phyloP scores from a whole-genome alignment of 2,329 filamentous ascomycete species.

The Chaetomium olivaceum region DNA sequence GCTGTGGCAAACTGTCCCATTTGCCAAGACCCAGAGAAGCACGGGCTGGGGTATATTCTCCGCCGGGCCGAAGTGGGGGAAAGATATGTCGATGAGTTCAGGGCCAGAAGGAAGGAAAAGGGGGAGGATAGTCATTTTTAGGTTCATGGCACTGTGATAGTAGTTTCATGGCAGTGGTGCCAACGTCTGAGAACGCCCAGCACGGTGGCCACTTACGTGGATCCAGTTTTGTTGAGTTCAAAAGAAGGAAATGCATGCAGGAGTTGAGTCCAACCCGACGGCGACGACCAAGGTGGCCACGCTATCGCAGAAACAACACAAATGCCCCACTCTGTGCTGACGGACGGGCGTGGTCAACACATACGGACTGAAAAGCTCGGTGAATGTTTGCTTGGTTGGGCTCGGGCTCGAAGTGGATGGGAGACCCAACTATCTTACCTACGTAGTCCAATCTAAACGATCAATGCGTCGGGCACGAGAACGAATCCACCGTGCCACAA shows the following conservation, averaged over 20 bases:
- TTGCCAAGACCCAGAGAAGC: slow-evolving; percentile 7
- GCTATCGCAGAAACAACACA: background rate
- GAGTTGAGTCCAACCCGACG: too few relatives aligned
- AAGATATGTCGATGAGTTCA: slow-evolving; percentile 6
- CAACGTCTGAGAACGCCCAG: too few relatives aligned
- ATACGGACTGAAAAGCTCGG: background rate
- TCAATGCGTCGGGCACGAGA: background rate
- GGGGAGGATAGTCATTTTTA: background rate
- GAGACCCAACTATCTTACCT: background rate
- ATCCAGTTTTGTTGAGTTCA: background rate
- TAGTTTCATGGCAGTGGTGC: background rate
- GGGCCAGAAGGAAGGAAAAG: background rate
- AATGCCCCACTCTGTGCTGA: background rate
- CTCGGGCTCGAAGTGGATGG: background rate
- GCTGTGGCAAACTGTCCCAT: slow-evolving; percentile 13
- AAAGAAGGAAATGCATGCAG: background rate
- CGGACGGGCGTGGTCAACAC: background rate
- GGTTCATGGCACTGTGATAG: background rate
- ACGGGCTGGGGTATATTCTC: slow-evolving; percentile 12
- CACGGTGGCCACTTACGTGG: background rate
- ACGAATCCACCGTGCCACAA: background rate
- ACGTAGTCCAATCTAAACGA: background rate
- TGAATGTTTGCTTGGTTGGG: background rate
- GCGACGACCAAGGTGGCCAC: too few relatives aligned
- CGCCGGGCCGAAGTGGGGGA: background rate